phyloP scores from a whole-genome alignment of 371 early-diverging fungal genomes.

The Fennellomyces sp. region DNA sequence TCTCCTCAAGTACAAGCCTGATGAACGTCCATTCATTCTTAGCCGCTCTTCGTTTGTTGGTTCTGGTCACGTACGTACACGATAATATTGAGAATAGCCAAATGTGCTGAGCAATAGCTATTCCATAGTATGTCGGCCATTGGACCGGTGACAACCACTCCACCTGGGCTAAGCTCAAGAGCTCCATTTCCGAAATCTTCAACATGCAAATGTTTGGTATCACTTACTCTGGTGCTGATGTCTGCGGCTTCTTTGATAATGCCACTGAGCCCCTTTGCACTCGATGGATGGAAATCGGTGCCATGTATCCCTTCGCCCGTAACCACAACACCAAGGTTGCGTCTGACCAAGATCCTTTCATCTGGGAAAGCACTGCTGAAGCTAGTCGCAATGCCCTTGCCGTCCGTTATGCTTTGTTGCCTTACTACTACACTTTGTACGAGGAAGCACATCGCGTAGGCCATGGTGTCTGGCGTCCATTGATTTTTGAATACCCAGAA shows the following conservation, averaged over 20 bases:
- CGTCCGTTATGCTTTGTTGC: slow-evolving; percentile 67
- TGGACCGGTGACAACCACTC: slow-evolving; percentile 61
- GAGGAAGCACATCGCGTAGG: slow-evolving; percentile 53
- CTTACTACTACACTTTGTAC: slow-evolving; percentile 71
- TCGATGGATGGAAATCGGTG: slow-evolving; percentile 74
- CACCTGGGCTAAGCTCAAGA: slow-evolving; percentile 54
- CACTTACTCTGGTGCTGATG: slow-evolving; percentile 69
- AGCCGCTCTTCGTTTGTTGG: slow-evolving; percentile 74
- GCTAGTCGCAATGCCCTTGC: slow-evolving; percentile 52
- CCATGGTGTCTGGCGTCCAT: slow-evolving; percentile 47
- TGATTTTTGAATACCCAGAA: slow-evolving; percentile 39
- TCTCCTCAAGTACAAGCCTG: slow-evolving; percentile 30
- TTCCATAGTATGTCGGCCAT: slow-evolving; percentile 6
- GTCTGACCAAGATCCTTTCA: slow-evolving; percentile 59
- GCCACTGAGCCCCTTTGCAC: slow-evolving; percentile 63
- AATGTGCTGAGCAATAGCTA: background rate
- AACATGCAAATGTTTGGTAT: slow-evolving; percentile 73
- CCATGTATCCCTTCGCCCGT: slow-evolving; percentile 78
- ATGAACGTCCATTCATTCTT: slow-evolving; percentile 68
- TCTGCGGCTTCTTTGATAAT: slow-evolving; percentile 70
- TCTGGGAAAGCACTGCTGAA: slow-evolving; percentile 47
- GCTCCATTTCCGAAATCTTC: slow-evolving; percentile 61
- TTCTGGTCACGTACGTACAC: slow-evolving; percentile 56
- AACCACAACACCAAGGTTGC: slow-evolving; percentile 57
- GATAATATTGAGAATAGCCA: slow-evolving; percentile 40